Evolutionary conservation across 2,329 filamentous ascomycete species (phyloP), one percentile per base, ranked within the genome.

Genomic region (Neophaeococcomyces mojaviensis): DNA sequence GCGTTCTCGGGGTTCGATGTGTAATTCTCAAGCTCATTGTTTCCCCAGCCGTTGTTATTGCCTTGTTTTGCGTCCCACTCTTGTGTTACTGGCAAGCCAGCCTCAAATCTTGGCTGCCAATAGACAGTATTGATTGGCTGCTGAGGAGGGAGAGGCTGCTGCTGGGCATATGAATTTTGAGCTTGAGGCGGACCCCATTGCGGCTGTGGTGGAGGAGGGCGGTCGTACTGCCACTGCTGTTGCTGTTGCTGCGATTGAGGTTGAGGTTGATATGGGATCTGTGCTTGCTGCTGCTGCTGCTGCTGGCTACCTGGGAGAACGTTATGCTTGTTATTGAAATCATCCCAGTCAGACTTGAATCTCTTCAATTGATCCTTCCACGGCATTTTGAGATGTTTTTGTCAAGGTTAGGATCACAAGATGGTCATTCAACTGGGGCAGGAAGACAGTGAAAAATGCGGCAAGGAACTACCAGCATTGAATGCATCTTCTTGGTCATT

Each of bases 11-110:
- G 41, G 12, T 49, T 40, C 33, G 43, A 36, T 5, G 55, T 57
- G 38, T 57, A 57, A 22, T 53, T 37, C 37, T 57, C 48, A 10
- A 55, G 49, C 39, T 57, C 55, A 36, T 54, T 55, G 40, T 57
- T 57, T 8, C 55, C 55, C 55, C 55, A 57, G 36, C 55, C 55
- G 33, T 55, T 51, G 37, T 53, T 54, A 36, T 55, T 54, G 30
- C 54, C 54, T 39, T 49, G 34, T 39, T 57, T 57, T 18, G 52
- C 49, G 31, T 57, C 55, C 49, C 49, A 57, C 24, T 54, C 50
- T 13, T 44, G 37, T 34, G 43, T 48, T 7, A 57, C 39, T 2
- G 51, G 48, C 4, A 28, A 36, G 9, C 32, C 44, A 5, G 53
- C 48, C 19, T 57, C 52, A 44, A 57, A 52, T 0, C 32, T 40